phyloP scores from a whole-genome alignment of 2,329 filamentous ascomycete genomes.

The Apiospora koreana region DNA sequence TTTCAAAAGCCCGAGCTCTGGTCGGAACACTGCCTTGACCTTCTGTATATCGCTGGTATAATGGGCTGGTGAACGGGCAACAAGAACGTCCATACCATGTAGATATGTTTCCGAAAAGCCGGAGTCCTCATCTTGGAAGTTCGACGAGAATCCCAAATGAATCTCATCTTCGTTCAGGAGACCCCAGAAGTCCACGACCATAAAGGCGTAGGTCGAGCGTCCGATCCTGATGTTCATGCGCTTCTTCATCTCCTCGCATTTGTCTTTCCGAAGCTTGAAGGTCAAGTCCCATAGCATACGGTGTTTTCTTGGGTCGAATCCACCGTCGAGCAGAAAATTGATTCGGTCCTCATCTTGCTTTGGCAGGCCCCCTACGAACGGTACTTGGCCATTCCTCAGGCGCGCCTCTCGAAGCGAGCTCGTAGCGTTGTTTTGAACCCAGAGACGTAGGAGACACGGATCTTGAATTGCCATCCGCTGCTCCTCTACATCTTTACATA shows the following conservation, averaged over 20 bases:
- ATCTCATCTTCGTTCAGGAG: constrained; percentile 66
- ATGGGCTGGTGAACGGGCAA: constrained; percentile 70
- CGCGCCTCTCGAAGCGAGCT: constrained; percentile 35
- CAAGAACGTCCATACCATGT: constrained; percentile 61
- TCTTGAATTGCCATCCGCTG: constrained; percentile 53
- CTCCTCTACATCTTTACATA: constrained; percentile 53
- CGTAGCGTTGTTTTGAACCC: constrained; percentile 46
- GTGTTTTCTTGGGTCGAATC: constrained; percentile 55
- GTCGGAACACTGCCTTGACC: constrained; percentile 59
- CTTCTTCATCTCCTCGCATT: constrained; percentile 54
- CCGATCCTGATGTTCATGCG: constrained; percentile 63
- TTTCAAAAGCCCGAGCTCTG: constrained; percentile 65
- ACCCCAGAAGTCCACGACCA: constrained; percentile 67
- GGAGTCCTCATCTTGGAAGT: constrained; percentile 56
- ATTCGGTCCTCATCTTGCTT: constrained; percentile 50
- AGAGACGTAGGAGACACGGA: constrained; percentile 52
- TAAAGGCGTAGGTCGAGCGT: constrained; percentile 63
- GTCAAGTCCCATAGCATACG: constrained; percentile 51
- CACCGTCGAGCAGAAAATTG: constrained; percentile 56
- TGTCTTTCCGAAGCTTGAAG: constrained; percentile 47
- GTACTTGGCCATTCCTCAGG: constrained; percentile 39
- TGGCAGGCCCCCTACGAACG: constrained; percentile 53
- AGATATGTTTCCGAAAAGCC: constrained; percentile 56
- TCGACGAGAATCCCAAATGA: constrained; percentile 67
- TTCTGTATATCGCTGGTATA: constrained; percentile 73